Percentiles rank a stretch among this genome's conserved stretches.
phyloP scores from a whole-genome alignment of 306 rosid species.

The Prunus dulcis region DNA sequence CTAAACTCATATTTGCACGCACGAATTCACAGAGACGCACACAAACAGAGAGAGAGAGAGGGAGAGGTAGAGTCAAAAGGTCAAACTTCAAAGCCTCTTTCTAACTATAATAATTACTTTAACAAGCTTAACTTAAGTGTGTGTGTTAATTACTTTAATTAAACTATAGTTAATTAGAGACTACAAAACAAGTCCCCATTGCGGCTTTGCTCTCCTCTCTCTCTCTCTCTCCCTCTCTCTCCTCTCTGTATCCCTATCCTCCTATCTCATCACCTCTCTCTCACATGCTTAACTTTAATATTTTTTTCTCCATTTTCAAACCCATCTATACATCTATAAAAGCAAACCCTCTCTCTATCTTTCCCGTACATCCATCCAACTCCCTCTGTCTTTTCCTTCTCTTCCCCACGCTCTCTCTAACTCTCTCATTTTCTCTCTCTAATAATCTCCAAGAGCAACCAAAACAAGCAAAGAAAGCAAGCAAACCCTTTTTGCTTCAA shows the following conservation, averaged over 20 bases:
- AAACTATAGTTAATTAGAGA: neutral
- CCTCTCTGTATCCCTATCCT: neutral
- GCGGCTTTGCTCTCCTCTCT: constrained; percentile 33
- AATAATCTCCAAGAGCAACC: neutral
- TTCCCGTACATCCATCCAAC: constrained; percentile 33
- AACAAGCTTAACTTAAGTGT: constrained; percentile 26
- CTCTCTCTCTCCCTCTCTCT: neutral
- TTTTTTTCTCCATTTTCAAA: constrained; percentile 17
- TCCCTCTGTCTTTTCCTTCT: constrained; percentile 19
- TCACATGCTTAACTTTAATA: constrained; percentile 4
- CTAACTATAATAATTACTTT: constrained; percentile 30
- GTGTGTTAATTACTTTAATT: constrained; percentile 2
- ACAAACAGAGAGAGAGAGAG: neutral
- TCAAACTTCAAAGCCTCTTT: constrained; percentile 50
- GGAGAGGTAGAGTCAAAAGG: constrained; percentile 57
- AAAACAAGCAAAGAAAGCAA: neutral
- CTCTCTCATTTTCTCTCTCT: constrained; percentile 4
- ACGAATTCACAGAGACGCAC: neutral
- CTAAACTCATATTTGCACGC: neutral
- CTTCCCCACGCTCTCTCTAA: neutral
- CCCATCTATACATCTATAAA: constrained; percentile 51
- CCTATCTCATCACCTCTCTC: neutral
- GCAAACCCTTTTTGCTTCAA: constrained; percentile 22
- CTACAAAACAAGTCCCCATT: constrained; percentile 26
- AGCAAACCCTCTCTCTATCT: constrained; percentile 40